Base-by-base conservation (phyloP, 2,329 filamentous ascomycete genomes). In the Trichoderma breve region DNA sequence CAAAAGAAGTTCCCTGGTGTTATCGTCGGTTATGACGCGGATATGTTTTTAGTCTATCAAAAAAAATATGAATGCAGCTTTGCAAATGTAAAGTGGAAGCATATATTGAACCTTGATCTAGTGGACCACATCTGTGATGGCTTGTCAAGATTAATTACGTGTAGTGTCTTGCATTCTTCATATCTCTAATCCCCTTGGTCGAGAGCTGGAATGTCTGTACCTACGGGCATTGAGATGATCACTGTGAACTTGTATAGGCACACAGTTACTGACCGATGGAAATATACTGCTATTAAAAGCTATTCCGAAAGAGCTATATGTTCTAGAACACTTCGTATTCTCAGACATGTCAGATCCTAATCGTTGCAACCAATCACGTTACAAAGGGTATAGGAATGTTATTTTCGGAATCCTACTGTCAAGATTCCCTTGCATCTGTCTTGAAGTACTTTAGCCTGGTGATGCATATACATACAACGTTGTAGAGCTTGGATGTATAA, bases 61-160 rank as follows among this genome's bases (percentile, higher is more conserved):
- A 28, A 47, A 53, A 70, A 74, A 73, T 72, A 63, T 74, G 71
- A 71, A 73, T 74, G 71, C 72, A 74, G 53, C 71, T 66, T 63
- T 58, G 73, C 73, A 76, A 73, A 75, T 77, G 78, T 78, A 79
- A 77, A 81, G 75, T 79, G 80, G 76, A 79, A 73, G 72, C 63
- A 70, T 73, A 73, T 36, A 73, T 53, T 71, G 63, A 72, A 71
- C 28, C 64, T 60, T 51, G 57, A 62, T 28, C n/a, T 24, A 26
- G 34, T 58, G 14, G 4, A 51, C 11, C 24, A 18, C 24, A 34
- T n/a, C 9, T 30, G 53, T 58, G 32, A 21, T n/a, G 11, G 12
- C 39, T 7, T 43, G 36, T 39, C 24, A 24, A 24, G 24, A 24
- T 24, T 24, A 24, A 24, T 24, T 24, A 24, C 24, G 3, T 2